Conservation (phyloP, 2,329 filamentous ascomycete genomes). For the Cladosporium austrohemisphaericum region DNA sequence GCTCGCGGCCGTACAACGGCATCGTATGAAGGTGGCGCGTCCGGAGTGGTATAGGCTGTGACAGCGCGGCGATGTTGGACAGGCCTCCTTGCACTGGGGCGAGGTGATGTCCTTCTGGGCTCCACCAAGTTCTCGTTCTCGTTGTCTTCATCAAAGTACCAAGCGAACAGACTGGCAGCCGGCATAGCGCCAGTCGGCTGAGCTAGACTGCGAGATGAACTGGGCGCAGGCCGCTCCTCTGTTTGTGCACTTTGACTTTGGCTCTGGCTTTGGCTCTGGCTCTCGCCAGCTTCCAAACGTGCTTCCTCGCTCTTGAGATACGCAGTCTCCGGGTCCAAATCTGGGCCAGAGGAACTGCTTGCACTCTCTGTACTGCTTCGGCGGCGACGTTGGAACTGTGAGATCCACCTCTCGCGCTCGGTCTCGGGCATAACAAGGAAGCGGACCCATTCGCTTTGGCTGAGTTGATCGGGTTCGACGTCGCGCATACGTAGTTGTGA, state of each 20-base stretch:
- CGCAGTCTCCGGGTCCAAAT: conserved; percentile 20
- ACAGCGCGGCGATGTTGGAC: conserved; percentile 26
- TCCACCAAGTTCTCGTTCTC: conserved; percentile 1
- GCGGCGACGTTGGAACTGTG: conserved; percentile 27
- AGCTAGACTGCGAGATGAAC: conserved; percentile 2
- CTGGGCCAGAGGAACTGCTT: conserved; percentile 14
- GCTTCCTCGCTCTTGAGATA: conserved; percentile 32
- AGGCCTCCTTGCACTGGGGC: conserved; percentile 19
- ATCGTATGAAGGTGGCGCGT: conserved; percentile 25
- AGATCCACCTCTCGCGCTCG: conserved; percentile 34
- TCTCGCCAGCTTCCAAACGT: conserved; percentile 27
- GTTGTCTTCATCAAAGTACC: conserved; percentile 22
- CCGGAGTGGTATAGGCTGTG: conserved; percentile 11
- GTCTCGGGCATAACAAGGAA: conserved; percentile 33
- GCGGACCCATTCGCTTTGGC: conserved; percentile 32
- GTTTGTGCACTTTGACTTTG: background rate
- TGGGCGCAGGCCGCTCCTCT: background rate
- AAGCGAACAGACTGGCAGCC: conserved; percentile 30
- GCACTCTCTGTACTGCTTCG: conserved; percentile 26
- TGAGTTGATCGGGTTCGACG: conserved; percentile 34
- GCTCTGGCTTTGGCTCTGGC: conserved; percentile 7
- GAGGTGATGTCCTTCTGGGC: conserved; percentile 7
- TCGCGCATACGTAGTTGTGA: conserved; percentile 33
- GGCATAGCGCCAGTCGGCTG: conserved; percentile 21
- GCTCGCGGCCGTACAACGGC: conserved; percentile 23